Base-by-base conservation (phyloP, 805 yeast species). In the Saturnispora galanensis region DNA sequence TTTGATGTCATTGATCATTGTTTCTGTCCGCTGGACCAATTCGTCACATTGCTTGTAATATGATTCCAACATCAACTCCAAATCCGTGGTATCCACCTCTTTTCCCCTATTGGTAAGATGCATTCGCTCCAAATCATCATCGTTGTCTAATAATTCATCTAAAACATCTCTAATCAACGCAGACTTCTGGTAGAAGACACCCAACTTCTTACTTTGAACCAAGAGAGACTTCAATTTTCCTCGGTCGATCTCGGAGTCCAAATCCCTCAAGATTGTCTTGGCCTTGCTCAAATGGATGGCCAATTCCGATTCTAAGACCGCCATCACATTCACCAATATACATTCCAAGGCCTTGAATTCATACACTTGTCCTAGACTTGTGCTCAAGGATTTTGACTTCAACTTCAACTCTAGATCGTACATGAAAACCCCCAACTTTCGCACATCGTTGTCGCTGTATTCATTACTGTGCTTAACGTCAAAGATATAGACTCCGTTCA, bases 21-120 rank as follows among this genome's bases (percentile, higher is more conserved):
- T 81, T 37, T 85, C 95, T 0, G 95, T 81, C 53, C 84, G 90
- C 61, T 89, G 97, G 6, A 88, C 96, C 52, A 84, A 79, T 65
- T 89, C 97, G 57, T 89, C 96, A 58, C 90, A 82, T 54, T 88
- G 96, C 47, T 84, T 82, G 62, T 85, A 88, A 63, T 89, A 89
- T 0, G 95, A 77, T 57, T 89, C 97, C 16, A 89, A 60, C 41
- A 89, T 68, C 81, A 88, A 82, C 61, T 89, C 97, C 16, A 86
- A 72, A 53, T 89, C 96, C 8, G 81, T 84, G 1, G 67, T 61
- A 49, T 63, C 57, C 5, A 35, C 39, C 17, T 47, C 26, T 21
- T 21, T 21, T 21, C 26, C 39, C 35, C 54, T 67, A 10, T 71
- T 77, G 0, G 82, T 75, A 42, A 88, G 63, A 57, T 84, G 85